phyloP scores from a whole-genome alignment of 2,329 filamentous ascomycete species.

The Aureobasidium sp. region DNA sequence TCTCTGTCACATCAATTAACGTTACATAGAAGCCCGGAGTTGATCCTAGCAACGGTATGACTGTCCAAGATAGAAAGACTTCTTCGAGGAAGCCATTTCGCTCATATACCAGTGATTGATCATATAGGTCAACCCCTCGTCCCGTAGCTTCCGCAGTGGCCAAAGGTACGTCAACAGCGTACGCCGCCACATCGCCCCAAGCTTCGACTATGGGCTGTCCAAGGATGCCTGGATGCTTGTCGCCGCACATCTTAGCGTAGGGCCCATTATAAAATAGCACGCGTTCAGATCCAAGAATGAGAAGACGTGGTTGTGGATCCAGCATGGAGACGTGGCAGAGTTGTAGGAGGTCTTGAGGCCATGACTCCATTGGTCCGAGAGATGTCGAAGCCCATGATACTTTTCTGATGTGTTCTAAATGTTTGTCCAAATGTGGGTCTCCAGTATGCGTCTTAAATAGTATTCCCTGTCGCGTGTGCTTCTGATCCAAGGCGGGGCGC shows the following conservation, averaged over 20 bases:
- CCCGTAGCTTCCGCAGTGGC: neutral
- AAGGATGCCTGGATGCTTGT: conserved; percentile 9
- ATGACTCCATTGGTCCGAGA: conserved; percentile 10
- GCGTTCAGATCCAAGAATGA: conserved; percentile 11
- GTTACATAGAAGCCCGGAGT: neutral
- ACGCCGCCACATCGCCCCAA: neutral
- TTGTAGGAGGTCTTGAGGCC: conserved; percentile 12
- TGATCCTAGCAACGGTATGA: conserved; percentile 4
- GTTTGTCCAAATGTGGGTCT: neutral
- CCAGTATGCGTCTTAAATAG: neutral
- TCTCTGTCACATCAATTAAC: conserved; percentile 10
- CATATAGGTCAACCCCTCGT: neutral
- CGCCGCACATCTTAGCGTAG: conserved; percentile 9
- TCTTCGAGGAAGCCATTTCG: conserved; percentile 12
- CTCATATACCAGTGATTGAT: neutral
- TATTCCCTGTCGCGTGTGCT: neutral
- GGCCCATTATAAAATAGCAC: conserved; percentile 13
- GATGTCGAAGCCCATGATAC: conserved; percentile 13
- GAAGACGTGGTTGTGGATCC: conserved; percentile 10
- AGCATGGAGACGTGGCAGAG: conserved; percentile 11
- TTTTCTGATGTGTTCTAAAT: neutral
- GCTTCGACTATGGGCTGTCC: neutral
- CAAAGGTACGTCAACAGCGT: neutral
- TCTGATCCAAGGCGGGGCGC: neutral
- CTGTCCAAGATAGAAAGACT: conserved; percentile 11